A percentile compares a stretch with the other conserved stretches of the same genome.
Evolutionary conservation across 2,329 filamentous ascomycete species (phyloP).

Genomic region (Cercospora sp.): DNA sequence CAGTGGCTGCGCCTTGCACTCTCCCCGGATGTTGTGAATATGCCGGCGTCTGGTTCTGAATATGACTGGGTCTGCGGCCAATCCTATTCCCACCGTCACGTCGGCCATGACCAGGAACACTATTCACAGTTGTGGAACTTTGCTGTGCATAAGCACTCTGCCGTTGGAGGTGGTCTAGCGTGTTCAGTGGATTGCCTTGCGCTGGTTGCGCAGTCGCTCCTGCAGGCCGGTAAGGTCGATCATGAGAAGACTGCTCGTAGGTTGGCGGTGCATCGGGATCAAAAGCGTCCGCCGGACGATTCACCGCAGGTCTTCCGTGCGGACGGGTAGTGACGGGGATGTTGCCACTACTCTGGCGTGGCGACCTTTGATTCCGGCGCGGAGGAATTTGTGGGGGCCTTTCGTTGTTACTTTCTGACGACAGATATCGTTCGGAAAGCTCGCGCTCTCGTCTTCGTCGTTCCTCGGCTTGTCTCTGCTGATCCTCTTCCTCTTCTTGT

Average conservation of each 20-base stretch:
- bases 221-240: constrained; percentile 52
- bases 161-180: constrained; percentile 36
- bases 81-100: constrained; percentile 24
- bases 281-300: constrained; percentile 37
- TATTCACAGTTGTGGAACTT: constrained; percentile 25
- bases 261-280: constrained; percentile 62
- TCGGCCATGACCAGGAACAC: constrained; percentile 10
- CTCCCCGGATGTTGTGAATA: constrained; percentile 16
- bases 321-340: constrained; percentile 23
- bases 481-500: constrained; percentile 89
- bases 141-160: constrained; percentile 32
- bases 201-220: constrained; percentile 33
- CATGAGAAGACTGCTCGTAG: constrained; percentile 64
- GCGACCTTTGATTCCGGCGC: constrained; percentile 30
- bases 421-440: constrained; percentile 68
- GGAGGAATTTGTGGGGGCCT: constrained; percentile 34
- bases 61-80: constrained; percentile 26
- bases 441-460: constrained; percentile 66
- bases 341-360: constrained; percentile 18
- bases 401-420: constrained; percentile 54
- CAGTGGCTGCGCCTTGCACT: constrained; percentile 29
- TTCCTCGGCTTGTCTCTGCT: constrained; percentile 60
- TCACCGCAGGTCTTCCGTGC: constrained; percentile 30
- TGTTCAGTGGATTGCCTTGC: constrained; percentile 39
- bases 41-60: constrained; percentile 12